Conservation (phyloP, 2,329 filamentous ascomycete species). For the Diaporthe destruens region DNA sequence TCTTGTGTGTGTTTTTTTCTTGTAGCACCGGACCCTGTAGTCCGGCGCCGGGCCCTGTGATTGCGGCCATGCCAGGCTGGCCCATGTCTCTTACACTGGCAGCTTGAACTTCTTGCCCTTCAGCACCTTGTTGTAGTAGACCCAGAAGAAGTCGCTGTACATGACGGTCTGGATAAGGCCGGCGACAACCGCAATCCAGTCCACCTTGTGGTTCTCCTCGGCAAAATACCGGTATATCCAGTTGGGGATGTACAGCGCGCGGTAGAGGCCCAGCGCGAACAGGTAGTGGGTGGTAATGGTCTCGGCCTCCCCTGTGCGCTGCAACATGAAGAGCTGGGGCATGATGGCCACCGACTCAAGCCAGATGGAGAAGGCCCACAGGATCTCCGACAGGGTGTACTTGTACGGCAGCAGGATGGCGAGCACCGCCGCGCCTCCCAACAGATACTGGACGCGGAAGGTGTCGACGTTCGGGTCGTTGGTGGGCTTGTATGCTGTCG, state of each 20-base stretch:
- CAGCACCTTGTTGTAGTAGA: constrained; percentile 97
- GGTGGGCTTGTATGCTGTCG: constrained; percentile 95
- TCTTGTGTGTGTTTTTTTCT: background rate
- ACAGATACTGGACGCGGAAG: constrained; percentile 95
- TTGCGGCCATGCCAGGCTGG: constrained; percentile 2
- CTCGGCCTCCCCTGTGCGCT: constrained; percentile 96
- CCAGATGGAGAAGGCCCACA: constrained; percentile 99
- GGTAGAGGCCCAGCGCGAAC: constrained; percentile 91
- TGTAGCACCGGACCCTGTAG: background rate
- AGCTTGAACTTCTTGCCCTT: constrained; percentile 91
- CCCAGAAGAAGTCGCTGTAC: constrained; percentile 99
- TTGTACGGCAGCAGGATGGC: constrained; percentile 87
- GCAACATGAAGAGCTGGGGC: constrained; percentile 97
- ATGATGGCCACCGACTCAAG: constrained; percentile 96
- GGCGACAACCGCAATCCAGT: constrained; percentile 89
- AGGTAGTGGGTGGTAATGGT: constrained; percentile 99
- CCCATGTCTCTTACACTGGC: constrained; percentile 69
- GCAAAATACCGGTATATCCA: constrained; percentile 93
- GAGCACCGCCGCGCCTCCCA: constrained; percentile 82
- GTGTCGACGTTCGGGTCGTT: constrained; percentile 98
- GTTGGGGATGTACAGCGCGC: constrained; percentile 97
- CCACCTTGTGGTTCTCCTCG: constrained; percentile 78
- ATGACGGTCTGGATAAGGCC: constrained; percentile 93
- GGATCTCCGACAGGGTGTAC: constrained; percentile 86
- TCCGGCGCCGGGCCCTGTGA: background rate